Base-by-base conservation (phyloP, 176 grass and related monocot genomes). In the Bromus sterilis region DNA sequence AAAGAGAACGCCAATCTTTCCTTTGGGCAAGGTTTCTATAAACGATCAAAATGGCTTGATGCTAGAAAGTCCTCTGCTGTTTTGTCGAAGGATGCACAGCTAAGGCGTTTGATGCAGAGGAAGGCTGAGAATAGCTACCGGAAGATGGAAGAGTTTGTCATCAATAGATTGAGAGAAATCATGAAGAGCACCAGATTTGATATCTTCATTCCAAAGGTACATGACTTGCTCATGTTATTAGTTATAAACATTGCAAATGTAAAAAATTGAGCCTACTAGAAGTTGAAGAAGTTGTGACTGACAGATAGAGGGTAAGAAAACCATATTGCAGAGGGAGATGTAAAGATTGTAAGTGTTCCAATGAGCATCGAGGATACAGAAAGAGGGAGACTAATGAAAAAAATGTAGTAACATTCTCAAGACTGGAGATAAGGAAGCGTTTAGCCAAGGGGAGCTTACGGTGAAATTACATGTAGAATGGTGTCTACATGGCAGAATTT, bases 1-100 rank as follows among this genome's bases (percentile, higher is more conserved):
- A 91, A 72, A 64, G 89, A 89, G 72, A 82, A 81, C 56, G 83
- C 84, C 26, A 91, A 56, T 53, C 81, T 91, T 66, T 86, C 89
- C 64, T 99, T 99, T 84, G 87, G 93, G 56, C 96, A 94, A 81
- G 93, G 96, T 26, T 99, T 88, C 79, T 99, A 95, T 80, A 99
- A 99, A 75, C 86, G 96, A 78, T 91, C 95, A 46, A 99, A 99
- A 75, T 84, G 93, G 83, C 88, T 89, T 76, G 91, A 99, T 93
- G 89, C 93, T 74, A 99, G 90, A 90, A 99, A 93, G 74, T 95
- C 95, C 2, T 92, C 92, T 25, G 96, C 83, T 3, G 76, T 99
- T 87, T 84, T 95, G 78, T 99, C 96, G 1, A 89, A 93, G 82
- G 96, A 99, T 95, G 96, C 96, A 59, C 93, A 99, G 62, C 93